phyloP scores from a whole-genome alignment of 148 eudicot genomes.

The Polygonum maritimum region DNA sequence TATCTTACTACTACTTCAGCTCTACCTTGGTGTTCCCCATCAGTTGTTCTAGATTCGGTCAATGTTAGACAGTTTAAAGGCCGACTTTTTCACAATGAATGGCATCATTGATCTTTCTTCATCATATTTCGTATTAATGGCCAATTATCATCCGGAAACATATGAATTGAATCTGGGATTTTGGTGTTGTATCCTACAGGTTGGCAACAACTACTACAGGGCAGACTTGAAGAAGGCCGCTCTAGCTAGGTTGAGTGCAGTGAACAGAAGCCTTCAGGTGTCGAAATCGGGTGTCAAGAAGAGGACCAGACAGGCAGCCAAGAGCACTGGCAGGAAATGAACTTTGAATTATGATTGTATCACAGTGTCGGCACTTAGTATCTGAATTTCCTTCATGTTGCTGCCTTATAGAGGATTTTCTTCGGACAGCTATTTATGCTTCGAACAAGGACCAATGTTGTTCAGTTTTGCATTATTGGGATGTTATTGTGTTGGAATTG shows the following conservation, averaged over 20 bases:
- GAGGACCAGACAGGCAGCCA: slow-evolving; percentile 78
- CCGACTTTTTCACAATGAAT: background rate
- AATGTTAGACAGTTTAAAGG: too few relatives aligned
- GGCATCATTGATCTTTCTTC: background rate
- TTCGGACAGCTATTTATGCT: background rate
- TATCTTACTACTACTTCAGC: background rate
- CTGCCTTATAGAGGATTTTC: background rate
- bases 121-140: background rate
- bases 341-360: background rate
- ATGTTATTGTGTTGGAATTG: background rate
- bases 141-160: background rate
- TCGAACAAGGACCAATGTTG: background rate
- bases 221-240: slow-evolving; percentile 89
- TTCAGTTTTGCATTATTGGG: background rate
- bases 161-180: background rate
- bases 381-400: background rate
- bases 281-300: slow-evolving; percentile 89
- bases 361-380: background rate
- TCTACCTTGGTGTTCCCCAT: background rate
- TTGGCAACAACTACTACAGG: slow-evolving; percentile 72
- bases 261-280: slow-evolving; percentile 79
- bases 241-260: slow-evolving; percentile 77
- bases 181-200: slow-evolving; percentile 30
- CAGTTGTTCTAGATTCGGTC: too few relatives aligned
- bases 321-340: slow-evolving; percentile 44